Evolutionary conservation across 768 basidiomycete species (phyloP).

Genomic region (Rhizopogon vinicolor): DNA sequence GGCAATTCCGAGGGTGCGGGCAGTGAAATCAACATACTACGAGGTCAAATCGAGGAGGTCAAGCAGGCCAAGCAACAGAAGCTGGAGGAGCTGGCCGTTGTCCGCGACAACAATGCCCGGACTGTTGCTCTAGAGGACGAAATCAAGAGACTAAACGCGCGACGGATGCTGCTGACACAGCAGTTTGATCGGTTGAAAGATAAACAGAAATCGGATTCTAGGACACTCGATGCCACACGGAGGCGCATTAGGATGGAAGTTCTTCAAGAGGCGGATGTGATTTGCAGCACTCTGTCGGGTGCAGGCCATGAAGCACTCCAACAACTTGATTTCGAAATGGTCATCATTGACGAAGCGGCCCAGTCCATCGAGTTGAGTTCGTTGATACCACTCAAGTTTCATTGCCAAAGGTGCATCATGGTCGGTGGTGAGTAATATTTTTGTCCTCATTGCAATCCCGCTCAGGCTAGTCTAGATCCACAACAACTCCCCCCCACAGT

Average conservation of each 20-base stretch:
- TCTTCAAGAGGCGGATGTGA: slow-evolving; percentile 86
- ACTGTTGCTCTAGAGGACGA: slow-evolving; percentile 62
- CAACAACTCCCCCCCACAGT: slow-evolving; percentile 96
- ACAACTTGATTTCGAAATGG: slow-evolving; percentile 85
- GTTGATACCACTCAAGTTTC: slow-evolving; percentile 91
- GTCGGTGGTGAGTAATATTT: slow-evolving; percentile 63
- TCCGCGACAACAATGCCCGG: slow-evolving; percentile 55
- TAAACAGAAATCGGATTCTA: slow-evolving; percentile 72
- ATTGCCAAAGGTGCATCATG: slow-evolving; percentile 79
- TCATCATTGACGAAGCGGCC: slow-evolving; percentile 97
- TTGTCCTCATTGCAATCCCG: not conserved
- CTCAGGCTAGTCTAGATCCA: slow-evolving; percentile 46
- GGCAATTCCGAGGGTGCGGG: slow-evolving; percentile 46
- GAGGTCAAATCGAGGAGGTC: slow-evolving; percentile 65
- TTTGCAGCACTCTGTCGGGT: slow-evolving; percentile 91
- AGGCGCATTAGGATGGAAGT: slow-evolving; percentile 71
- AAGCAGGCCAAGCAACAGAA: slow-evolving; percentile 58
- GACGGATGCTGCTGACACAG: slow-evolving; percentile 58
- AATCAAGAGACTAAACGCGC: slow-evolving; percentile 59
- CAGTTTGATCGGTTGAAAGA: slow-evolving; percentile 78
- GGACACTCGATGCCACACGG: slow-evolving; percentile 78
- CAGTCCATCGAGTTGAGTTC: slow-evolving; percentile 95
- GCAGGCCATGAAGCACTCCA: slow-evolving; percentile 86
- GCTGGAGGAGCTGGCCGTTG: slow-evolving; percentile 49
- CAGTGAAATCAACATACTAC: slow-evolving; percentile 53